Evolutionary conservation across 148 eudicot genomes (phyloP).

Genomic region (Arctostaphylos glauca): DNA sequence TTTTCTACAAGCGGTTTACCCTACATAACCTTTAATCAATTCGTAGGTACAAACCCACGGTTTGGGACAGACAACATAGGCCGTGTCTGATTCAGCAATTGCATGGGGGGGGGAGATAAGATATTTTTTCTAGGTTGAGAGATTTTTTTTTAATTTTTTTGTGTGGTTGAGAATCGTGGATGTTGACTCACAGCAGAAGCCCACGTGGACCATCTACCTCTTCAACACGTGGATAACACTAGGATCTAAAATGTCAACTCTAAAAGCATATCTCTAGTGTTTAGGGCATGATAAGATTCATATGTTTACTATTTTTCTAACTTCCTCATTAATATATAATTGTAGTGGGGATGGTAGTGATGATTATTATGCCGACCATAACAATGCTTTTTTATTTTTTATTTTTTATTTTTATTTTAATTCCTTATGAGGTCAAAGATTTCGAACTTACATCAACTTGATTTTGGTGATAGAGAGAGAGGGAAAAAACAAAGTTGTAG

Average conservation of each 20-base stretch:
- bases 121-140: too few species aligned
- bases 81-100: neutral
- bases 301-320: neutral
- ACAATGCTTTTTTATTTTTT: neutral
- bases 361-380: neutral
- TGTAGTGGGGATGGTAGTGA: neutral
- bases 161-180: constrained; percentile 11
- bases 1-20: neutral
- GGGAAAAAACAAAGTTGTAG: neutral
- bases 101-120: neutral
- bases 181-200: neutral
- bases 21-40: neutral
- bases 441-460: neutral
- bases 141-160: too few species aligned
- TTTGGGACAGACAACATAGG: neutral
- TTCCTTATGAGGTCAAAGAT: neutral
- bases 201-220: neutral
- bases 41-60: neutral
- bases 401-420: neutral
- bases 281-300: neutral
- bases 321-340: neutral
- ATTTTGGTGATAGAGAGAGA: neutral
- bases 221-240: constrained; percentile 5
- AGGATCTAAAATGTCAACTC: constrained; percentile 8
- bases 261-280: neutral